Evolutionary conservation across 352 stramenopile species (phyloP).

Genomic region (Pythium periplocum): DNA sequence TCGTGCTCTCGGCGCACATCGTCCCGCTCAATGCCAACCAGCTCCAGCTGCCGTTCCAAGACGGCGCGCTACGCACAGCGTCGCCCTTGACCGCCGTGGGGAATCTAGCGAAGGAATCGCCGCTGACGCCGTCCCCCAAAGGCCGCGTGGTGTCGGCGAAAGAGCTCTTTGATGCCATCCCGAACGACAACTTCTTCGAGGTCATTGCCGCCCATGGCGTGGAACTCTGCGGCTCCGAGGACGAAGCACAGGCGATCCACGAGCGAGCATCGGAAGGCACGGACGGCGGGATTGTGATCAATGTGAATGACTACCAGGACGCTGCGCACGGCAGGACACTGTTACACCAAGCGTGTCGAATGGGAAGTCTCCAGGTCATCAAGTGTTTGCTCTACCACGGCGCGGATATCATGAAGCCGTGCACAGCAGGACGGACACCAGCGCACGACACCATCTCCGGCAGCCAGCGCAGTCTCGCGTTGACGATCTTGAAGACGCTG

Average conservation of each 20-base stretch:
- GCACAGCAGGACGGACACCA: conserved; percentile 42
- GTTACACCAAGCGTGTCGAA: conserved; percentile 57
- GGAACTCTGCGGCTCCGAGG: conserved; percentile 13
- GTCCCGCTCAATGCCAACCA: too few species aligned
- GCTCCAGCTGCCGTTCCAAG: too few species aligned
- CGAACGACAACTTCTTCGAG: conserved; percentile 13
- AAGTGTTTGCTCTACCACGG: conserved; percentile 57
- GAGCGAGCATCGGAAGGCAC: too few species aligned
- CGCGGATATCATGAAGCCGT: conserved; percentile 28
- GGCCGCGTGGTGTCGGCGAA: neutral
- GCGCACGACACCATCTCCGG: conserved; percentile 55
- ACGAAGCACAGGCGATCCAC: conserved; percentile 3
- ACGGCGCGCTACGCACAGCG: too few species aligned
- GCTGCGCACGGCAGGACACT: conserved; percentile 43
- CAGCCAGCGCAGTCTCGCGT: conserved; percentile 12
- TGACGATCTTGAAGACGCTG: conserved; percentile 43
- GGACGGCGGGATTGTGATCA: conserved; percentile 3
- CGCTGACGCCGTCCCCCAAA: too few species aligned
- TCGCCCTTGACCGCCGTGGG: too few species aligned
- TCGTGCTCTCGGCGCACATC: neutral
- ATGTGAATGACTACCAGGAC: conserved; percentile 44
- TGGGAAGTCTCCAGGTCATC: conserved; percentile 41
- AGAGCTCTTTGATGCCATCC: conserved; percentile 7
- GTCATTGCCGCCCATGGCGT: conserved; percentile 6
- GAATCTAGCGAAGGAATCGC: too few species aligned